Evolutionary conservation across 495 filamentous ascomycete genomes (phyloP).

Genomic region (Parathielavia hyrcaniae): DNA sequence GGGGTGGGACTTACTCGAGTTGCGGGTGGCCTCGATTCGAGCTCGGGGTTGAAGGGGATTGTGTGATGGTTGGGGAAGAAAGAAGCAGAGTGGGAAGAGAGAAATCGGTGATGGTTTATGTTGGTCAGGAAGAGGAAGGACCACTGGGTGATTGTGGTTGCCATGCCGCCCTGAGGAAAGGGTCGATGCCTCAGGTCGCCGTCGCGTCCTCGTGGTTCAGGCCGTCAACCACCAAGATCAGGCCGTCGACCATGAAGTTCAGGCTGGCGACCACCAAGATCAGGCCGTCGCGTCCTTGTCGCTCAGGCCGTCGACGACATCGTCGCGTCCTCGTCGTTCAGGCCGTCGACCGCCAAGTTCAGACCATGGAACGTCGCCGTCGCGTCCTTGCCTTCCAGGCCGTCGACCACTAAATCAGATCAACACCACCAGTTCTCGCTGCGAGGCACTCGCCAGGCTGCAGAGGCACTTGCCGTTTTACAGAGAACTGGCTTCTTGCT

Average conservation of each 20-base stretch:
- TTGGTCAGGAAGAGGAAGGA: constrained; percentile 3
- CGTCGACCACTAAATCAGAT: background rate
- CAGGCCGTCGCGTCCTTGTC: too few relatives aligned
- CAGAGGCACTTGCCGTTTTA: background rate
- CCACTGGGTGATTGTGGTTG: constrained; percentile 2
- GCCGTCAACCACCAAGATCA: background rate
- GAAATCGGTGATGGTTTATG: background rate
- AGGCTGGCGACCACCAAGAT: too few relatives aligned
- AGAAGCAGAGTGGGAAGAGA: background rate
- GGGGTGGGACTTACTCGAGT: background rate
- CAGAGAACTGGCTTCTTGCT: background rate
- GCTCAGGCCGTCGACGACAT: background rate
- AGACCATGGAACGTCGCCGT: background rate
- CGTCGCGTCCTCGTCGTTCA: too few relatives aligned
- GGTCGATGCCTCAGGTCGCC: constrained; percentile 7
- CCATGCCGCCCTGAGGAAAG: background rate
- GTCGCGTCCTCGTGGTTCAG: constrained; percentile 6
- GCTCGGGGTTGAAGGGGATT: background rate
- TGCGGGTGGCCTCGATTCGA: background rate
- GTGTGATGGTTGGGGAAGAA: constrained; percentile 1
- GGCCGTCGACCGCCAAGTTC: background rate
- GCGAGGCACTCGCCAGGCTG: background rate
- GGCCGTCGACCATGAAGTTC: too few relatives aligned
- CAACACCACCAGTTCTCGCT: background rate
- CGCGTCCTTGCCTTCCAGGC: too few relatives aligned